Base-by-base conservation (phyloP, 2,329 filamentous ascomycete genomes). In the Tolypocladium guangdongense region DNA sequence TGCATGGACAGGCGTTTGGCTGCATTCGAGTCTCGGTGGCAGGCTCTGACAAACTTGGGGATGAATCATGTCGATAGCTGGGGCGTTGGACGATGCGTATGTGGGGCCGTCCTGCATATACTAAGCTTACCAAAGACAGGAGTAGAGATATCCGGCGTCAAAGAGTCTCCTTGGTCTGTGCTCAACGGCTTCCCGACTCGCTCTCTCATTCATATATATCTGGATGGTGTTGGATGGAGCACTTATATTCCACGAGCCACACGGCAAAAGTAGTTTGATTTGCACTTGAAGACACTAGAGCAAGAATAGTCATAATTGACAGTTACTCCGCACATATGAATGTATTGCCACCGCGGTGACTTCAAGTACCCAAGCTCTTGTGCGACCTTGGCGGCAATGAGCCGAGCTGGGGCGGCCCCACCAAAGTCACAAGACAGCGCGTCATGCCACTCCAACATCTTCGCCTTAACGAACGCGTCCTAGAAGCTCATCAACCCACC, bases 381-480 rank as follows among this genome's bases (percentile, higher is more conserved):
- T 6, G 12, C 2, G 14, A 35, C 33, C 32, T 2, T 1, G 12
- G 12, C 33, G 12, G 33, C 12, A 35, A 3, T 35, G 16, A 36
- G 14, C 33, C 7, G 39, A 22, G 39, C 39, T 24, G 39, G 22
- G 5, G 39, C 39, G 2, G 48, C 32, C 33, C 48, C 48, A 53
- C 27, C 51, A n/a, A 43, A 27, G 51, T 50, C 52, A 53, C 38
- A 33, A 12, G 53, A 52, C 49, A 37, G 36, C 53, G 53, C 53
- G 49, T 54, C 49, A 54, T 47, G 39, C 12, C 51, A 41, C 50
- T 46, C 39, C 18, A 50, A 18, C 38, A 12, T 14, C 20, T 12
- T n/a, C 47, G 48, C 27, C 43, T 32, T 14, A 4, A n/a, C n/a
- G n/a, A 32, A 47, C 43, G 43, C 43, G 43, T 47, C 43, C 5